Evolutionary conservation across 129 eudicot species (phyloP).

Genomic region (Chrysanthemum seticuspe): DNA sequence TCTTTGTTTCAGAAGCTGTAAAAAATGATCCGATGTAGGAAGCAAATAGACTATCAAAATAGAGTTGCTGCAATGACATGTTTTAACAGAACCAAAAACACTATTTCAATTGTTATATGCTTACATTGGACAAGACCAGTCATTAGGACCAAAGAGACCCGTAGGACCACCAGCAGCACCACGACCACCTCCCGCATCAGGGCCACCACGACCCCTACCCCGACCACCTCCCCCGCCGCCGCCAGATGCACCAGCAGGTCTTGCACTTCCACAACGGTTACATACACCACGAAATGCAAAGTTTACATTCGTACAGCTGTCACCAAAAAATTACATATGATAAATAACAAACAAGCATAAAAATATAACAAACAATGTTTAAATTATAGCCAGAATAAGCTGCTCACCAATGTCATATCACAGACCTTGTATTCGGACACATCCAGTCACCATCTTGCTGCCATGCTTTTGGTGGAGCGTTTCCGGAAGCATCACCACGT

Average conservation of each 20-base stretch:
- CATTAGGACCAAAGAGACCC: conserved; percentile 98
- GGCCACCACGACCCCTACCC: conserved; percentile 85
- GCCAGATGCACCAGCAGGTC: conserved; percentile 88
- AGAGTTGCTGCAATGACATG: neutral
- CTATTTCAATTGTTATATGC: conserved; percentile 22
- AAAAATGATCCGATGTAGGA: neutral
- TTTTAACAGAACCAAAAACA: neutral
- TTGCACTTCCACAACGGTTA: conserved; percentile 99
- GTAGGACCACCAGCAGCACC: conserved; percentile 66
- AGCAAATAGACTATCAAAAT: neutral
- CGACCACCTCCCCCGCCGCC: conserved; percentile 83
- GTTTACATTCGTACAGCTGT: conserved; percentile 94
- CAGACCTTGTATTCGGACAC: conserved; percentile 99
- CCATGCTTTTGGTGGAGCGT: conserved; percentile 76
- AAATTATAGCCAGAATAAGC: conserved; percentile 70
- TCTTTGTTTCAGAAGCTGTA: too few relatives aligned
- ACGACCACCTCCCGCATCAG: conserved; percentile 67
- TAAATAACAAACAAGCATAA: neutral
- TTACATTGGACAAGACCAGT: conserved; percentile 99
- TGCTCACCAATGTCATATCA: conserved; percentile 99
- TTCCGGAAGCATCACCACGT: conserved; percentile 70
- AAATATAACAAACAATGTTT: neutral
- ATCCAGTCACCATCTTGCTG: conserved; percentile 98
- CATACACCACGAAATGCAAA: conserved; percentile 98
- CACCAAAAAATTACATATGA: conserved; percentile 29